phyloP scores from a whole-genome alignment of 2,329 filamentous ascomycete genomes.

The Fusarium irregulare region DNA sequence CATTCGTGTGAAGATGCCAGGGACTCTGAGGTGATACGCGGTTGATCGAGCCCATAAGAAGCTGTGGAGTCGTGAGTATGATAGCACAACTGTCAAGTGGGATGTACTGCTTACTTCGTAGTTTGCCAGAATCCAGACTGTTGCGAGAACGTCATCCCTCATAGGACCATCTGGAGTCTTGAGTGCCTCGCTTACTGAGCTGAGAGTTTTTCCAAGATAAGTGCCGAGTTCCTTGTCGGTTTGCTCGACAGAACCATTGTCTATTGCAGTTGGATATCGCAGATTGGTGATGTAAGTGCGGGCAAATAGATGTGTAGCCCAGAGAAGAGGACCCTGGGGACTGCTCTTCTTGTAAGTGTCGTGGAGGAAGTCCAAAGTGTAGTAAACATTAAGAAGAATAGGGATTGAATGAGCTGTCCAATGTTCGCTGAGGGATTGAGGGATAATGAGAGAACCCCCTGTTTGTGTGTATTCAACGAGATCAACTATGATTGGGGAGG shows the following conservation, averaged over 20 bases:
- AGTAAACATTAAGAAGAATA: conserved; percentile 54
- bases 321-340: conserved; percentile 52
- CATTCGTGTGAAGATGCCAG: conserved; percentile 54
- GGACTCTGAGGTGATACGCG: conserved; percentile 44
- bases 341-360: conserved; percentile 43
- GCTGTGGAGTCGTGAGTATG: conserved; percentile 40
- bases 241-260: conserved; percentile 41
- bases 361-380: conserved; percentile 51
- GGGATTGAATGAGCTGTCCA: conserved; percentile 55
- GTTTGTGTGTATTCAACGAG: conserved; percentile 19
- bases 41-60: conserved; percentile 53
- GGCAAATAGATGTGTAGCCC: conserved; percentile 55
- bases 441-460: conserved; percentile 20
- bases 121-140: conserved; percentile 55
- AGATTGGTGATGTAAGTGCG: conserved; percentile 55
- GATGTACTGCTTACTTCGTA: conserved; percentile 50
- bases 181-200: conserved; percentile 54
- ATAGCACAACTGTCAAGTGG: background rate
- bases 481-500: conserved; percentile 14
- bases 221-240: conserved; percentile 50
- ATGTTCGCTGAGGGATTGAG: conserved; percentile 48
- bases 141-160: conserved; percentile 53
- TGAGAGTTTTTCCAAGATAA: conserved; percentile 53
- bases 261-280: conserved; percentile 48
- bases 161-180: conserved; percentile 44